These are phyloP conservation scores for Sequoiadendron giganteum DNA, from an alignment of 75 land plant genomes.

Conservation along the genomic window DNA sequence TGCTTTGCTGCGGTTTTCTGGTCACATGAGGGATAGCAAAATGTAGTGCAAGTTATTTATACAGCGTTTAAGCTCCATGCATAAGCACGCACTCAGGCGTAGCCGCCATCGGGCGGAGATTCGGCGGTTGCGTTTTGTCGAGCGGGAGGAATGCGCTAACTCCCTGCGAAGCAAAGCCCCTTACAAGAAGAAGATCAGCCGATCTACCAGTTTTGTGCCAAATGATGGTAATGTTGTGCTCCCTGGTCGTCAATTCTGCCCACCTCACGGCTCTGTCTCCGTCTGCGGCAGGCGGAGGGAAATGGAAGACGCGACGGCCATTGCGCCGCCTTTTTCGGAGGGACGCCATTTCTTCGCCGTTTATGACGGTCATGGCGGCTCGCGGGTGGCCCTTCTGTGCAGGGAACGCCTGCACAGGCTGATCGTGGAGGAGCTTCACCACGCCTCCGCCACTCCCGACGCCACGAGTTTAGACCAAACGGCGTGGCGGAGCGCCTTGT, in stretches of 20 bases:
- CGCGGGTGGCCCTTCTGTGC: conserved; percentile 57
- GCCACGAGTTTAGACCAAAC: not conserved
- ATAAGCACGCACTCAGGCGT: not conserved
- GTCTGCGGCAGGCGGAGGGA: conserved; percentile 64
- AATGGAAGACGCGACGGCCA: conserved; percentile 88
- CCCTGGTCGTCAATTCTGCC: not conserved
- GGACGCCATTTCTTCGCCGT: conserved; percentile 56
- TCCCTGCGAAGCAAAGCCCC: not conserved
- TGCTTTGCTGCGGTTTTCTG: not conserved
- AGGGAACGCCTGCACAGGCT: conserved; percentile 55
- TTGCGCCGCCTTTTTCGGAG: conserved; percentile 27
- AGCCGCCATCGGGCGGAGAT: not conserved
- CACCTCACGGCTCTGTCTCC: conserved; percentile 49
- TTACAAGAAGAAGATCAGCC: not conserved
- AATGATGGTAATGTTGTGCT: not conserved
- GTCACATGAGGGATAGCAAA: not conserved
- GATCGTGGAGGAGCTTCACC: conserved; percentile 52
- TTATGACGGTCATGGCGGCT: conserved; percentile 72
- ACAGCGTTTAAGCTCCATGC: not conserved
- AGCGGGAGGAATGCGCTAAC: not conserved
- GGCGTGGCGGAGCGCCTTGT: conserved; percentile 31
- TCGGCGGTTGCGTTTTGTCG: not conserved
- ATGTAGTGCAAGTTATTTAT: not conserved
- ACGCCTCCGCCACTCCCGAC: not conserved
- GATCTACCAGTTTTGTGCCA: no score